phyloP scores from a whole-genome alignment of 1,284 basidiomycete species.

The Moniliella sp. region DNA sequence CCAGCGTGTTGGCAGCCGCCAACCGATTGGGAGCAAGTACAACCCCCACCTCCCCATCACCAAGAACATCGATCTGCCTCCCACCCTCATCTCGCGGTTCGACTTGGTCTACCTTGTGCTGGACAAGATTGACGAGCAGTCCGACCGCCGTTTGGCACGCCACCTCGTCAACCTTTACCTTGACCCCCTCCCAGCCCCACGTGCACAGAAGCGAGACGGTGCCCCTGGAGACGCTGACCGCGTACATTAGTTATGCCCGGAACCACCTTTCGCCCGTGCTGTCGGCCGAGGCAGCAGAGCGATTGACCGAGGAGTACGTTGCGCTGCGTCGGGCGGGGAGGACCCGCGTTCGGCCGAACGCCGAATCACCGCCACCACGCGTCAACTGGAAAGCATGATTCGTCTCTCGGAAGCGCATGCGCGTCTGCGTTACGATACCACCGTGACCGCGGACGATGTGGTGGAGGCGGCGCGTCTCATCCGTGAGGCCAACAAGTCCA shows the following conservation, averaged over 20 bases:
- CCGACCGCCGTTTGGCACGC: slow-evolving; percentile 72
- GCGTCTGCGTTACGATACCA: slow-evolving; percentile 68
- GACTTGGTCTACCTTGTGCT: slow-evolving; percentile 91
- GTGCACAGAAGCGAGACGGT: slow-evolving; percentile 49
- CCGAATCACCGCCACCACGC: slow-evolving; percentile 87
- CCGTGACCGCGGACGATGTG: slow-evolving; percentile 68
- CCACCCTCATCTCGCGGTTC: slow-evolving; percentile 89
- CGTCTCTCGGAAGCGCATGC: slow-evolving; percentile 91
- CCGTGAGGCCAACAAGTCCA: slow-evolving; percentile 75
- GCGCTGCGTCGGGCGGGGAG: slow-evolving; percentile 71
- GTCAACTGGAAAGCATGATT: slow-evolving; percentile 91
- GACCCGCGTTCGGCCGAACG: slow-evolving; percentile 58
- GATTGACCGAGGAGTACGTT: slow-evolving; percentile 72
- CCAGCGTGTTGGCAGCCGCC: slow-evolving; percentile 84
- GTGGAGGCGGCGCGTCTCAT: slow-evolving; percentile 75
- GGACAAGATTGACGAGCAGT: slow-evolving; percentile 63
- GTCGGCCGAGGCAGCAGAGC: slow-evolving; percentile 60
- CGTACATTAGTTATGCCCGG: slow-evolving; percentile 81
- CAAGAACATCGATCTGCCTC: slow-evolving; percentile 52
- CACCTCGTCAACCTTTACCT: slow-evolving; percentile 82
- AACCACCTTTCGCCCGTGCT: slow-evolving; percentile 72
- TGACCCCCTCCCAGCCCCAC: slow-evolving; percentile 59
- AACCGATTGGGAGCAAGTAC: slow-evolving; percentile 89
- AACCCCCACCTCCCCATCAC: slow-evolving; percentile 62
- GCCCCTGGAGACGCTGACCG: slow-evolving; percentile 65